These are phyloP conservation scores for Nepenthes gracilis DNA, from an alignment of 148 eudicot genomes.

Conservation along the genomic window DNA sequence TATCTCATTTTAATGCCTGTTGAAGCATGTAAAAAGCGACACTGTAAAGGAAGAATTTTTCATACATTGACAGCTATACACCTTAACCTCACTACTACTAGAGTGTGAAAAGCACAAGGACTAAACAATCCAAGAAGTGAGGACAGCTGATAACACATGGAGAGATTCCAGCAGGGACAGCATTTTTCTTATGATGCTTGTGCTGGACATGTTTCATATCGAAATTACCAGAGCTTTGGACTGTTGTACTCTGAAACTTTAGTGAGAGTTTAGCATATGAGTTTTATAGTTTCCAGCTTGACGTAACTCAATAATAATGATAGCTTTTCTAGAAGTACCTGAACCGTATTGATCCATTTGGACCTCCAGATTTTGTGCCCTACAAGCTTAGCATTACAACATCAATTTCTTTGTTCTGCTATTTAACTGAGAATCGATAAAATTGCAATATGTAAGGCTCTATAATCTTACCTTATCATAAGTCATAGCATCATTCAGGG, in stretches of 20 bases:
- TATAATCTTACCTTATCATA: slow-evolving; percentile 71
- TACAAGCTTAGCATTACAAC: slow-evolving; percentile 28
- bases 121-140: not conserved
- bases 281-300: too few species aligned
- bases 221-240: too few species aligned
- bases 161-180: not conserved
- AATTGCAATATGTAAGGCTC: slow-evolving; percentile 1
- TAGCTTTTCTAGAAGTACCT: slow-evolving; percentile 34
- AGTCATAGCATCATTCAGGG: slow-evolving; percentile 78
- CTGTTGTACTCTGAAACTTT: too few species aligned
- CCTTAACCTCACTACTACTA: too few species aligned
- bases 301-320: too few species aligned
- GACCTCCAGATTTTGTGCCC: slow-evolving; percentile 96
- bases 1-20: too few species aligned
- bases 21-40: not conserved
- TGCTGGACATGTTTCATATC: too few species aligned
- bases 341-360: slow-evolving; percentile 92
- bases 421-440: not conserved
- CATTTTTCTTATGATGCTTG: not conserved
- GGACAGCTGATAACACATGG: not conserved
- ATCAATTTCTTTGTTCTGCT: slow-evolving; percentile 13
- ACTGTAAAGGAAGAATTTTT: not conserved
- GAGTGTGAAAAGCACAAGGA: not conserved
- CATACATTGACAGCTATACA: too few species aligned
- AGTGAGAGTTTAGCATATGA: too few species aligned